phyloP scores from a whole-genome alignment of 352 stramenopile species.

The Blastocystis hominis region DNA sequence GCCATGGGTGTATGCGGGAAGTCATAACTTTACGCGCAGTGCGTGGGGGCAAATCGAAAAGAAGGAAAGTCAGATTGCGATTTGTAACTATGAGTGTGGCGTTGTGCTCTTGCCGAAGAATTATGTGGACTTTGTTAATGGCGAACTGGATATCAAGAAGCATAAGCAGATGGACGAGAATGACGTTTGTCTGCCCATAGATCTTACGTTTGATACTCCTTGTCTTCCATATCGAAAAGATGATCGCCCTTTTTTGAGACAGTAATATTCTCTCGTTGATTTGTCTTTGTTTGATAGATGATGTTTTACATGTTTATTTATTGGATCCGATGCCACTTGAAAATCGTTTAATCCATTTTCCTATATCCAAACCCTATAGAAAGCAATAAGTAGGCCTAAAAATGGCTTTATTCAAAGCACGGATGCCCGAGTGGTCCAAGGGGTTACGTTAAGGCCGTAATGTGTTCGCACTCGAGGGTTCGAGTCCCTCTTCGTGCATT shows the following conservation, averaged over 20 bases:
- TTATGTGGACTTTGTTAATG: constrained; percentile 34
- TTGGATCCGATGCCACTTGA: no score
- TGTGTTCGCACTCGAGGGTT: constrained; percentile 51
- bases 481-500: constrained; percentile 49
- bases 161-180: background rate
- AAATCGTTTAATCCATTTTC: no score
- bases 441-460: constrained; percentile 54
- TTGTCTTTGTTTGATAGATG: background rate
- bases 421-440: constrained; percentile 51
- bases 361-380: background rate
- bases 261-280: no score
- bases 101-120: constrained; percentile 46
- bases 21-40: constrained; percentile 49
- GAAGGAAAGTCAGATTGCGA: background rate
- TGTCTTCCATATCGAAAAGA: background rate
- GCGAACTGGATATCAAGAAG: background rate
- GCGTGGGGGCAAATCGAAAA: constrained; percentile 38
- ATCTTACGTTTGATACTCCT: background rate
- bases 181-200: background rate
- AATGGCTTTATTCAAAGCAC: background rate
- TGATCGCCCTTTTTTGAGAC: background rate
- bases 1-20: constrained; percentile 46
- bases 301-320: background rate
- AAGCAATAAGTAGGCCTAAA: background rate
- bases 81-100: constrained; percentile 49